phyloP scores from a whole-genome alignment of 495 filamentous ascomycete genomes.

The Aspergillus bertholletiae region DNA sequence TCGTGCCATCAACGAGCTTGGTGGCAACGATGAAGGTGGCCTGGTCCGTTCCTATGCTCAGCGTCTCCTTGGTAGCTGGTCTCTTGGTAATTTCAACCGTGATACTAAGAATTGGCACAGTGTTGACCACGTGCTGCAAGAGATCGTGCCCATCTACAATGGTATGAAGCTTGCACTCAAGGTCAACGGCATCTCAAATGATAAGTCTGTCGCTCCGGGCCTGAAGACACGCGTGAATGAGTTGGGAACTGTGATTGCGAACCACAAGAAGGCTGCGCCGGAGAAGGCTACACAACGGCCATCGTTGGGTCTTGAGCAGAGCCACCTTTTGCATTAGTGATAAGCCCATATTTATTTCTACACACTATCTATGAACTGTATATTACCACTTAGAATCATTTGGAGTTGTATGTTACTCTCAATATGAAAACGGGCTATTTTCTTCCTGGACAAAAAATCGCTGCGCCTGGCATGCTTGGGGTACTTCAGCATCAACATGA shows the following conservation, averaged over 20 bases:
- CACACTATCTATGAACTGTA: conserved; percentile 19
- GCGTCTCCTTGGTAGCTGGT: conserved; percentile 32
- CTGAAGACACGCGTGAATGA: conserved; percentile 19
- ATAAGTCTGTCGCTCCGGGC: conserved; percentile 7
- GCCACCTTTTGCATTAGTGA: conserved; percentile 8
- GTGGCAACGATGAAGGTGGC: conserved; percentile 26
- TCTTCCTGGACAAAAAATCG: not conserved
- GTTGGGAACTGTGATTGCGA: conserved; percentile 17
- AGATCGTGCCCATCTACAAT: conserved; percentile 29
- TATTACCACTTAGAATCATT: conserved; percentile 17
- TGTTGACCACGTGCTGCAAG: conserved; percentile 22
- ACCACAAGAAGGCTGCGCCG: conserved; percentile 20
- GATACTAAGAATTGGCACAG: conserved; percentile 11
- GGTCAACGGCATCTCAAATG: conserved; percentile 15
- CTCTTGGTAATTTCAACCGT: conserved; percentile 14
- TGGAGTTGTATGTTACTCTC: conserved; percentile 19
- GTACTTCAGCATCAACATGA: not conserved
- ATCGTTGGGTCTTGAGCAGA: conserved; percentile 16
- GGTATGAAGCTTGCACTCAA: conserved; percentile 26
- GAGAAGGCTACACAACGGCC: conserved; percentile 13
- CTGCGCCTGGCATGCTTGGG: not conserved
- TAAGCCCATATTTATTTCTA: not conserved
- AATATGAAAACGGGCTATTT: conserved; percentile 17
- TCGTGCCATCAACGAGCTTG: conserved; percentile 27
- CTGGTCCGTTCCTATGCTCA: conserved; percentile 35